Evolutionary conservation across 148 eudicot species (phyloP), one percentile per base, ranked within the genome.

Genomic region (Rhododendron henanense): DNA sequence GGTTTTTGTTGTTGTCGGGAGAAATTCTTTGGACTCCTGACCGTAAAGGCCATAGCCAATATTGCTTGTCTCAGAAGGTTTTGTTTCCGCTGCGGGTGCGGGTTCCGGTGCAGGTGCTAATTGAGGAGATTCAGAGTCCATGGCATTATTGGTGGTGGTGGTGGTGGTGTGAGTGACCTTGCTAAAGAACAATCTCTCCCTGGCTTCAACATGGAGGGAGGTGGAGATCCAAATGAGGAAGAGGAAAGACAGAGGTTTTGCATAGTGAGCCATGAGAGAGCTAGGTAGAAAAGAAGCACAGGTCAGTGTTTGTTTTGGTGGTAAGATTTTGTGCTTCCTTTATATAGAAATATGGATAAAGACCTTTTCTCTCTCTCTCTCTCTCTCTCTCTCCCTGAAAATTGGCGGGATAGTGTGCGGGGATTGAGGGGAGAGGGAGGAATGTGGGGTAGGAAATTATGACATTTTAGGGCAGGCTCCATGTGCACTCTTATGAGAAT

Each of bases 101-200:
- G 86, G 84, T 11, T 85, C 51, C 16, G 73, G 37, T 50, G 85
- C 4, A 51, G 90, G 85, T 45, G 89, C 65, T 23, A 45, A 25
- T 10, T 47, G 14, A 28, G 10, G 63, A 2, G 39, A 3, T 78
- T 78, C 57, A 47, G 81, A 45, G 28, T 45, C 28, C 28, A 47
- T n/a, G 35, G 35, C 35, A n/a, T 23, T 47, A 1, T 11, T 45
- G 41, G 1, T 28, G 28, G 48, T 16, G 21, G 80, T 3, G 31
- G 79, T 1, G 75, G 39, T 14, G 18, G 39, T 44, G 75, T 61
- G 86, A 15, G 82, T 35, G 45, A 79, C 76, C 65, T 90, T 88
- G 86, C 88, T 88, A 41, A 92, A 91, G 90, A 88, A 88, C 80
- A 85, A 81, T 86, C 84, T 90, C 37, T 90, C 93, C 83, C 92